These are phyloP conservation scores for Kalmanozyma brasiliensis DNA, from an alignment of 1,284 basidiomycete species.

Conservation along the genomic window DNA sequence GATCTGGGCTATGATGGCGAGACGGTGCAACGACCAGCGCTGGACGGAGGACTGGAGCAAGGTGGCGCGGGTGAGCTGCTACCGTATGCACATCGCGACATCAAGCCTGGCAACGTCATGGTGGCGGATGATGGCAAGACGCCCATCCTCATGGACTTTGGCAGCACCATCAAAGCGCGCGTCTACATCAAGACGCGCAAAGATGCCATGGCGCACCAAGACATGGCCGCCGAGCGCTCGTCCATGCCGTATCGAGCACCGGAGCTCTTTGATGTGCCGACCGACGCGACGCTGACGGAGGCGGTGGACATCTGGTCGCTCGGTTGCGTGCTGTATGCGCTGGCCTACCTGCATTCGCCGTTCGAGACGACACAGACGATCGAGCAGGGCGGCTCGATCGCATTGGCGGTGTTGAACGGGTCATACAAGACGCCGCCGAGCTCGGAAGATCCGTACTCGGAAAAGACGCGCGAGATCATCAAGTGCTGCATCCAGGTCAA, in stretches of 20 bases:
- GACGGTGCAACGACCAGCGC: conserved; percentile 33
- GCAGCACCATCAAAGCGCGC: conserved; percentile 83
- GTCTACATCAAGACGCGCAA: conserved; percentile 81
- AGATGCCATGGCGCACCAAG: conserved; percentile 74
- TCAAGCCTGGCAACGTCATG: conserved; percentile 98
- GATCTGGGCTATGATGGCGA: conserved; percentile 17
- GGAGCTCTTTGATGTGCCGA: conserved; percentile 68
- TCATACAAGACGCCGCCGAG: conserved; percentile 62
- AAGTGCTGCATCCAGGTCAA: conserved; percentile 58
- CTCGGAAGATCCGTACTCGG: conserved; percentile 53
- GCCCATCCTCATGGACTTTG: conserved; percentile 96
- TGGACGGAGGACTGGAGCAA: conserved; percentile 70
- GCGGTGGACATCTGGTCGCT: conserved; percentile 68
- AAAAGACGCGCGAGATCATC: conserved; percentile 61
- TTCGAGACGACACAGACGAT: conserved; percentile 67
- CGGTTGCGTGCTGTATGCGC: conserved; percentile 64
- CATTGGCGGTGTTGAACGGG: conserved; percentile 66
- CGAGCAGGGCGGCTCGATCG: conserved; percentile 67
- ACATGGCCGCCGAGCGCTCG: conserved; percentile 63
- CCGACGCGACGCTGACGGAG: conserved; percentile 62
- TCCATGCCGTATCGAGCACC: conserved; percentile 68
- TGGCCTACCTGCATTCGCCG: conserved; percentile 67
- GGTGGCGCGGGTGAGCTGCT: conserved; percentile 67
- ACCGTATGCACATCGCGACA: conserved; percentile 94
- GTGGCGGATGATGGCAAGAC: conserved; percentile 82